Base-by-base conservation (phyloP, 352 stramenopile genomes). In the Pythium sp. region DNA sequence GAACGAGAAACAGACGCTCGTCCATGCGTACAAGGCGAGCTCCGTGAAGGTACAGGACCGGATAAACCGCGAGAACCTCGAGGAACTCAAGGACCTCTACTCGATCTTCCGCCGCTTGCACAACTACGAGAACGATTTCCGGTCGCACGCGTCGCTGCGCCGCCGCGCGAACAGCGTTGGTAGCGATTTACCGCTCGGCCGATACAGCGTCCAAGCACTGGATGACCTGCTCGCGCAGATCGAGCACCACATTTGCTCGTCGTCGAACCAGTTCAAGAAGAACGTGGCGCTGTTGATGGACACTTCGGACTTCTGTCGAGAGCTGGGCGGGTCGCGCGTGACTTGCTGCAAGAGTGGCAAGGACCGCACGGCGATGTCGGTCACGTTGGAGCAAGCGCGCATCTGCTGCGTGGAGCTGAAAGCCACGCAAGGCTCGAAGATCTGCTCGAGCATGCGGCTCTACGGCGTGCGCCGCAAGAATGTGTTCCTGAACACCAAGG, bases 321-420 rank as follows among this genome's bases (percentile, higher is more conserved):
- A 81, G 55, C 73, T 99, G 7, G 92, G 93, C n/a, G 95, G 90
- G 36, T 93, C 92, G 0, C 91, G 92, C 41, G 81, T 97, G n/a
- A 97, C 97, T 18, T 99, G 97, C 81, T 99, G 97, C 77, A 99
- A 99, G 76, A 97, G 84, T 69, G 96, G 96, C 18, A 99, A 99
- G 73, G 96, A 99, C 77, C 90, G 97, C 58, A 99, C 97, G 32
- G 96, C 94, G 24, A 99, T 99, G 97, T 97, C 97, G 54, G 89
- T 98, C 30, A 99, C 96, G 32, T 87, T 98, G 41, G 97, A 98
- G 73, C 90, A 98, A 63, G 79, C 82, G 20, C 79, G 86, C 32
- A 73, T 93, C 28, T 80, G 84, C 58, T 86, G 74, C 24, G 75
- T 74, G 15, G 82, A 89, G 61, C 70, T 92, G 2, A 76, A 86